Evolutionary conservation across 192 early-diverging fungal species (phyloP).

Genomic region (Coemansia umbellata): DNA sequence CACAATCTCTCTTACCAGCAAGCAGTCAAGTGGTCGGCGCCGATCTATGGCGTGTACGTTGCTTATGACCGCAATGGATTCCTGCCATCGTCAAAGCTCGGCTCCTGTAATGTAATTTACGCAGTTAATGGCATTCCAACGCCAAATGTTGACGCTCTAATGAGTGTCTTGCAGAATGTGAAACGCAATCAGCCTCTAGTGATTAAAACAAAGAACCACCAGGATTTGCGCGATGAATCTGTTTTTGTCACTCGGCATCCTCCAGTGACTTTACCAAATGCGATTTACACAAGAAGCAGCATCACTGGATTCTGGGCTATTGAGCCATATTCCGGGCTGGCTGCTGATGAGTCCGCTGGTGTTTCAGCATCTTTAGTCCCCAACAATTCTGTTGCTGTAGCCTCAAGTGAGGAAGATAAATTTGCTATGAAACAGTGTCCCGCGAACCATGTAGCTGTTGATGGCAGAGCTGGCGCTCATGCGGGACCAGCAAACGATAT

Average conservation of each 20-base stretch:
- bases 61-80: background rate
- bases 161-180: conserved; percentile 8
- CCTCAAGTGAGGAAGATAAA: too few relatives aligned
- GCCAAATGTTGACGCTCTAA: conserved; percentile 20
- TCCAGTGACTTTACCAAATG: background rate
- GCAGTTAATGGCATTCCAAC: conserved; percentile 13
- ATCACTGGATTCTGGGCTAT: conserved; percentile 34
- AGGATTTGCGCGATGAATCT: conserved; percentile 55
- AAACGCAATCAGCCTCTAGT: conserved; percentile 15
- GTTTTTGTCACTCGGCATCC: conserved; percentile 64
- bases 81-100: background rate
- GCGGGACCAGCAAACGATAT: too few relatives aligned
- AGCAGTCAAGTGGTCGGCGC: conserved; percentile 34
- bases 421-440: too few relatives aligned
- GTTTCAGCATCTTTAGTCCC: too few relatives aligned
- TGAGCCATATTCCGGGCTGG: conserved; percentile 9
- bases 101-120: conserved; percentile 5
- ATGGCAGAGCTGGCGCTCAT: too few relatives aligned
- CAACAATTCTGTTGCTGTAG: too few relatives aligned
- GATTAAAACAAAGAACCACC: conserved; percentile 13
- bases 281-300: conserved; percentile 23
- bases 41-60: conserved; percentile 22
- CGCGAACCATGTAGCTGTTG: too few relatives aligned
- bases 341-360: too few relatives aligned
- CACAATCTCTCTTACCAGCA: conserved; percentile 69